phyloP scores from a whole-genome alignment of 441 rosid species.

The Adansonia gregorii region DNA sequence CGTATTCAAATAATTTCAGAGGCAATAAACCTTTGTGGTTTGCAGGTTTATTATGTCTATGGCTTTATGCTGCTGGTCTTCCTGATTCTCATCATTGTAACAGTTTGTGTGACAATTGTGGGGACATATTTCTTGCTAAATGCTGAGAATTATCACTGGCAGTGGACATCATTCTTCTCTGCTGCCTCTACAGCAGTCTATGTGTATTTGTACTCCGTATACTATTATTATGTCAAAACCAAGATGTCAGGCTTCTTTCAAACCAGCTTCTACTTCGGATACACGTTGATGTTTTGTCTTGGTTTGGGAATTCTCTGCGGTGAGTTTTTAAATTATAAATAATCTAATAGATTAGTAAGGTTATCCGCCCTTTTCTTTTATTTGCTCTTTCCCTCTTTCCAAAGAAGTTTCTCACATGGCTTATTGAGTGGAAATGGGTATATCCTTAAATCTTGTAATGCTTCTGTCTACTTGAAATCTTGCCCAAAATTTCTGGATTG shows the following conservation, averaged over 20 bases:
- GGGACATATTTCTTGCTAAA: constrained; percentile 92
- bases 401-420: not conserved
- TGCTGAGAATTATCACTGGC: constrained; percentile 99
- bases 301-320: constrained; percentile 97
- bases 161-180: constrained; percentile 96
- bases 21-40: constrained; percentile 8
- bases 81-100: constrained; percentile 83
- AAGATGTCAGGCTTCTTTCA: constrained; percentile 92
- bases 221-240: constrained; percentile 79
- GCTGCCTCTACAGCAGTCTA: constrained; percentile 97
- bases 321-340: constrained; percentile 38
- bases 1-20: not conserved
- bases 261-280: constrained; percentile 88
- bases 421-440: not conserved
- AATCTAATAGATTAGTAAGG: not conserved
- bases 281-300: constrained; percentile 94
- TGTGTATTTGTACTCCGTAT: constrained; percentile 85
- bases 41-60: constrained; percentile 92
- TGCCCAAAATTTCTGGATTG: not conserved
- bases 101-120: constrained; percentile 93
- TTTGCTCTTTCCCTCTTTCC: not conserved
- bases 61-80: constrained; percentile 95
- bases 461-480: not conserved
- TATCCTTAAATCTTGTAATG: constrained; percentile 3
- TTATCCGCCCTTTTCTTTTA: not conserved